These are phyloP conservation scores for Vigna radiata DNA, from an alignment of 306 rosid genomes.

Conservation along the genomic window DNA sequence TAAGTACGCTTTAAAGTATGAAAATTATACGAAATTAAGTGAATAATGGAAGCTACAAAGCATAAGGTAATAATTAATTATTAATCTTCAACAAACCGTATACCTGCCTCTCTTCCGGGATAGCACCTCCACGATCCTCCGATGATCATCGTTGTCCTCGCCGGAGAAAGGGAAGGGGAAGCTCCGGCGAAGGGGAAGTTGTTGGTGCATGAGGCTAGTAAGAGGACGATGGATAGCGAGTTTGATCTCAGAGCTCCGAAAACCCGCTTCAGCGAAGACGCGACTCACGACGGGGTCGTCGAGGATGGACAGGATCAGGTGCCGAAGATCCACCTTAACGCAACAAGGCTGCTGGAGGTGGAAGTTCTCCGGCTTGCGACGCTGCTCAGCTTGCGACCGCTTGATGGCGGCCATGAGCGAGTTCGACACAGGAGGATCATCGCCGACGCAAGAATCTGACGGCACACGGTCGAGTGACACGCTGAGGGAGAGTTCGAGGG, in stretches of 20 bases:
- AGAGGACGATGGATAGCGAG: neutral
- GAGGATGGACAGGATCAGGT: constrained; percentile 2
- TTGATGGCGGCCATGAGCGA: constrained; percentile 5
- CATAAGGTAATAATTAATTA: too few relatives aligned
- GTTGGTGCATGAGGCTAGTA: neutral
- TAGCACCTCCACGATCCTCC: constrained; percentile 3
- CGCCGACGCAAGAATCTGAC: neutral
- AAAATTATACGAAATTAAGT: too few relatives aligned
- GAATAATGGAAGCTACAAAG: too few relatives aligned
- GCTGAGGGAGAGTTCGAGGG: neutral
- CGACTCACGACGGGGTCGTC: neutral
- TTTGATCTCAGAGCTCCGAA: neutral
- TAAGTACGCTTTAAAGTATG: too few relatives aligned
- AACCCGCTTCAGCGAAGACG: neutral
- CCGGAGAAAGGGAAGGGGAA: neutral
- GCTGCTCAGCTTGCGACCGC: neutral
- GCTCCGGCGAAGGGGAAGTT: neutral
- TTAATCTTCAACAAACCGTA: too few relatives aligned
- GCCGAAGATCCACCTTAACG: neutral
- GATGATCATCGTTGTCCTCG: neutral
- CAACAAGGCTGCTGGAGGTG: neutral
- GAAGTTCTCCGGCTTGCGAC: neutral
- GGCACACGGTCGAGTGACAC: neutral
- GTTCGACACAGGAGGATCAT: constrained; percentile 7
- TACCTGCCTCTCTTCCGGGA: neutral